A percentile compares a stretch with the other conserved stretches of the same genome.
Conservation (phyloP, 2,329 filamentous ascomycete genomes). For the Chaetoscypha palmicola region DNA sequence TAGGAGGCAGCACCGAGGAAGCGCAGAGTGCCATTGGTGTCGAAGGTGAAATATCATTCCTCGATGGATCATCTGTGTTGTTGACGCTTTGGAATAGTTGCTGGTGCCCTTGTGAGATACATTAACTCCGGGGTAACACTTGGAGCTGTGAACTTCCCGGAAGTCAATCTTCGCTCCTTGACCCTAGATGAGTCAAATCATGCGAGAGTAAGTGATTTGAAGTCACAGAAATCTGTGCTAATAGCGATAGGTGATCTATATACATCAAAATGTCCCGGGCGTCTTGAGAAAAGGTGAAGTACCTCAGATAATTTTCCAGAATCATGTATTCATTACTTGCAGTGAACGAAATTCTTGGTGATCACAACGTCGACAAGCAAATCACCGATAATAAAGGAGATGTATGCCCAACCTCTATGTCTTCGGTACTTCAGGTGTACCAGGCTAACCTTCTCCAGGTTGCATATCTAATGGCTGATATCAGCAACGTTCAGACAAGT, state of each 20-base stretch:
- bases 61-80: neutral
- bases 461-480: constrained; percentile 96
- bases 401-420: constrained; percentile 49
- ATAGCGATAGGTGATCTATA: constrained; percentile 67
- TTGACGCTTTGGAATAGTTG: constrained; percentile 46
- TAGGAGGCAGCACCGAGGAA: constrained; percentile 95
- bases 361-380: constrained; percentile 98
- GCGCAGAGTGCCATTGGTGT: constrained; percentile 93
- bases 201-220: constrained; percentile 63
- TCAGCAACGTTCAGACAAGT: constrained; percentile 72
- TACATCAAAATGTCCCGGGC: constrained; percentile 94
- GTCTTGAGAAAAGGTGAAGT: constrained; percentile 69
- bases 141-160: constrained; percentile 94
- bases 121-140: constrained; percentile 92
- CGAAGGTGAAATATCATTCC: constrained; percentile 48
- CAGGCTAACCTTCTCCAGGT: too few species aligned
- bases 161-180: constrained; percentile 81
- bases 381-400: constrained; percentile 94
- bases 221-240: too few species aligned
- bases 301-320: neutral
- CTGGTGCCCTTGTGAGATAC: constrained; percentile 80
- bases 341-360: constrained; percentile 91
- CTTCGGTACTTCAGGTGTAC: too few species aligned
- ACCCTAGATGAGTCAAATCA: constrained; percentile 85
- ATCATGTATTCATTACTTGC: constrained; percentile 18